phyloP scores from a whole-genome alignment of 129 eudicot genomes.

The Glebionis coronaria region DNA sequence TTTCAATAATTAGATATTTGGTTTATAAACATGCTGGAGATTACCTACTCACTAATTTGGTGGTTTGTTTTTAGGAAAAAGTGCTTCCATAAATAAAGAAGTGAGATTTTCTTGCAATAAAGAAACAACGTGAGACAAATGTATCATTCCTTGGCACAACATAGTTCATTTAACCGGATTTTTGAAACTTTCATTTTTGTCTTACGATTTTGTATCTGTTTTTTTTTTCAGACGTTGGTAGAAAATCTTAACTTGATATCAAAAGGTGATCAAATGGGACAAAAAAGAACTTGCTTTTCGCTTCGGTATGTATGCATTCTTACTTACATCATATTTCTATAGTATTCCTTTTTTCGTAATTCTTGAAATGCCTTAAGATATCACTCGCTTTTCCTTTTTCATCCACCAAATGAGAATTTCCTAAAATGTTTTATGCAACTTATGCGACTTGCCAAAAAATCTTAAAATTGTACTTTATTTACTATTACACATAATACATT shows the following conservation, averaged over 20 bases:
- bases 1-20: background rate
- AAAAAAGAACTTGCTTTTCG: slow-evolving; percentile 90
- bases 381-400: no score
- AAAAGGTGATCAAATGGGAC: slow-evolving; percentile 92
- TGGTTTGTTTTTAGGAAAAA: slow-evolving; percentile 64
- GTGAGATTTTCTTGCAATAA: slow-evolving; percentile 82
- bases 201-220: slow-evolving; percentile 3
- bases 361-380: no score
- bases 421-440: no score
- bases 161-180: background rate
- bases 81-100: slow-evolving; percentile 94
- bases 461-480: no score
- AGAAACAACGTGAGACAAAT: slow-evolving; percentile 92
- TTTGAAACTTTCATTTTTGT: slow-evolving; percentile 12
- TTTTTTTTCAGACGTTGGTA: slow-evolving; percentile 63
- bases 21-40: background rate
- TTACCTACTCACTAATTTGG: slow-evolving; percentile 8
- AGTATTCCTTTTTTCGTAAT: no score
- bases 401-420: no score
- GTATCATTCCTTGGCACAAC: slow-evolving; percentile 33
- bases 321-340: background rate
- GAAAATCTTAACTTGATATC: slow-evolving; percentile 82
- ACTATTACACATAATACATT: no score
- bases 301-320: slow-evolving; percentile 77
- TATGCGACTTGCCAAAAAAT: no score